Conservation (phyloP, 352 stramenopile genomes). For the Peronosclerospora sorghi region DNA sequence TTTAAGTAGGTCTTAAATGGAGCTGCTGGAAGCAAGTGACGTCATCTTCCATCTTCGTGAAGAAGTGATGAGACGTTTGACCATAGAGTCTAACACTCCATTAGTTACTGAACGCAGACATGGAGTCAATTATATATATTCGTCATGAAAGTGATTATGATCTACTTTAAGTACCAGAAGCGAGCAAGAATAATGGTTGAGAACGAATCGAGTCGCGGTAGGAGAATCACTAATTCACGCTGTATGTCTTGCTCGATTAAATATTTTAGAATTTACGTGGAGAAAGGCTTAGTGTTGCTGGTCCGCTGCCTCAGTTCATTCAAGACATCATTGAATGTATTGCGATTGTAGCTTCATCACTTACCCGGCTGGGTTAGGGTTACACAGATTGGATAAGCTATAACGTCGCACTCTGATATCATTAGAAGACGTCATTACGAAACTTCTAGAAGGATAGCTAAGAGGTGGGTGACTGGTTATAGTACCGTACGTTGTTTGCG, state of each 20-base stretch:
- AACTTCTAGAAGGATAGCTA: too few species aligned
- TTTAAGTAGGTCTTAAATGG: conserved; percentile 29
- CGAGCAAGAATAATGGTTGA: conserved; percentile 28
- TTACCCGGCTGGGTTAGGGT: too few species aligned
- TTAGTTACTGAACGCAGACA: conserved; percentile 38
- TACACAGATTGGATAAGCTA: too few species aligned
- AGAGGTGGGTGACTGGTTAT: too few species aligned
- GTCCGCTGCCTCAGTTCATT: conserved; percentile 44
- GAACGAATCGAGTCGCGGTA: conserved; percentile 24
- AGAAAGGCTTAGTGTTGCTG: conserved; percentile 24
- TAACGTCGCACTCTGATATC: too few species aligned
- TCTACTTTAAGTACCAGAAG: conserved; percentile 31
- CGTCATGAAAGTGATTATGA: conserved; percentile 22
- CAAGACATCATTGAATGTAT: conserved; percentile 52
- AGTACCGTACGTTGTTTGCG: too few species aligned
- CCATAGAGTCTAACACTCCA: background rate
- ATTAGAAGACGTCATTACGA: too few species aligned
- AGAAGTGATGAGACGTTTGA: conserved; percentile 17
- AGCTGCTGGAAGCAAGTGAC: conserved; percentile 35
- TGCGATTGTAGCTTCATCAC: conserved; percentile 24
- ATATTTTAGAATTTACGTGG: too few species aligned
- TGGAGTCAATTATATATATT: conserved; percentile 35
- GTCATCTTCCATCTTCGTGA: conserved; percentile 23
- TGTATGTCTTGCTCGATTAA: conserved; percentile 29
- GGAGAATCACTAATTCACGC: conserved; percentile 41